These are phyloP conservation scores for Cercospora sp. DNA, from an alignment of 2,329 filamentous ascomycete species.

Conservation along the genomic window DNA sequence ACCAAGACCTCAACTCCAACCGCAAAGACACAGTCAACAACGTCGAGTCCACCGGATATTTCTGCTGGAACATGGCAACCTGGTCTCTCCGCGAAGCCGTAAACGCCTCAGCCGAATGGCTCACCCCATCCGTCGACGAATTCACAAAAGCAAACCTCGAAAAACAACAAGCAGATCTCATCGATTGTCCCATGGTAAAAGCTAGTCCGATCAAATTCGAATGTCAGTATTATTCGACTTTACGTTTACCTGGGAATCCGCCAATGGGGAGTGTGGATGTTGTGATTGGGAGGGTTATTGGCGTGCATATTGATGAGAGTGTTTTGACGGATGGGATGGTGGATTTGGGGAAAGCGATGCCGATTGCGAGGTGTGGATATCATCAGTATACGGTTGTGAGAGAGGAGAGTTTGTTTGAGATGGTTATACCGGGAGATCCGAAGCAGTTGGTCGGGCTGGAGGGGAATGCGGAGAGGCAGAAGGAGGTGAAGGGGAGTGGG, in stretches of 20 bases:
- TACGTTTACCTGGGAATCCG: conserved; percentile 58
- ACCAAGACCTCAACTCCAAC: conserved; percentile 51
- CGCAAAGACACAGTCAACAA: conserved; percentile 62
- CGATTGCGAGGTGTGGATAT: conserved; percentile 63
- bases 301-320: conserved; percentile 58
- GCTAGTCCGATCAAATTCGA: conserved; percentile 60
- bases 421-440: conserved; percentile 47
- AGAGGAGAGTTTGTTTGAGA: conserved; percentile 57
- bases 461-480: conserved; percentile 39
- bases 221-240: conserved; percentile 57
- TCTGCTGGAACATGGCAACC: conserved; percentile 46
- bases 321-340: conserved; percentile 58
- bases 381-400: conserved; percentile 59
- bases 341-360: conserved; percentile 58
- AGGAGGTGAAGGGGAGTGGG: conserved; percentile 34
- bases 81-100: conserved; percentile 58
- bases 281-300: conserved; percentile 59
- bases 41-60: conserved; percentile 54
- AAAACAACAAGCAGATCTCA: conserved; percentile 48
- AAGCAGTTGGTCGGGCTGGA: conserved; percentile 39
- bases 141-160: conserved; percentile 54
- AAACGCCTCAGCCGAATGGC: conserved; percentile 56
- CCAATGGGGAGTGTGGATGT: conserved; percentile 61
- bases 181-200: conserved; percentile 55
- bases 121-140: conserved; percentile 55